Evolutionary conservation across 73 alveolate genomes (phyloP).

Genomic region (Paramecium octaurelia): DNA sequence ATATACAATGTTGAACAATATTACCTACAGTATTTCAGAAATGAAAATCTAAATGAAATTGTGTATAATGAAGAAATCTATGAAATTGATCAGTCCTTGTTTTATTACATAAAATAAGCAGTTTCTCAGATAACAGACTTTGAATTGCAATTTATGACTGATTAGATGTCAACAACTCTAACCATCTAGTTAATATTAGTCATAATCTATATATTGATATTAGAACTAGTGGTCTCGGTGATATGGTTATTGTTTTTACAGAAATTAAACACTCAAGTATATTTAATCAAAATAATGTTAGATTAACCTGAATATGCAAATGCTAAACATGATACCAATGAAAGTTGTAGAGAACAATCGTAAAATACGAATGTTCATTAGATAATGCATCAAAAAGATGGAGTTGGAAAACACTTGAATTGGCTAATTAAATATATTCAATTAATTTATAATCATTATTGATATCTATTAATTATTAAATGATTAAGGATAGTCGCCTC

Average conservation of each 20-base stretch:
- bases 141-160: not conserved
- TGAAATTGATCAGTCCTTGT: not conserved
- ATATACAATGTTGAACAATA: slow-evolving; percentile 13
- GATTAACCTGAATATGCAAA: slow-evolving; percentile 50
- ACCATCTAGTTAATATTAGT: not conserved
- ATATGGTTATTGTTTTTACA: not conserved
- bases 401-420: not conserved
- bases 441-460: no score
- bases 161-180: not conserved
- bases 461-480: no score
- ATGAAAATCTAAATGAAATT: not conserved
- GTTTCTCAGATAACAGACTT: not conserved
- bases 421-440: not conserved
- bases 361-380: slow-evolving; percentile 18
- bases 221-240: not conserved
- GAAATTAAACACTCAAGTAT: not conserved
- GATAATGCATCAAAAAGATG: slow-evolving; percentile 14
- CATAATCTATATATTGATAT: not conserved
- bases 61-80: not conserved
- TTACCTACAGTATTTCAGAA: not conserved
- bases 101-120: not conserved
- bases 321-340: slow-evolving; percentile 61
- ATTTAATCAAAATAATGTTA: not conserved
- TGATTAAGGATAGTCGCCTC: no score
- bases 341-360: slow-evolving; percentile 23